These are phyloP conservation scores for Trypanosoma boissoni DNA, from an alignment of 208 protist species.

Conservation along the genomic window DNA sequence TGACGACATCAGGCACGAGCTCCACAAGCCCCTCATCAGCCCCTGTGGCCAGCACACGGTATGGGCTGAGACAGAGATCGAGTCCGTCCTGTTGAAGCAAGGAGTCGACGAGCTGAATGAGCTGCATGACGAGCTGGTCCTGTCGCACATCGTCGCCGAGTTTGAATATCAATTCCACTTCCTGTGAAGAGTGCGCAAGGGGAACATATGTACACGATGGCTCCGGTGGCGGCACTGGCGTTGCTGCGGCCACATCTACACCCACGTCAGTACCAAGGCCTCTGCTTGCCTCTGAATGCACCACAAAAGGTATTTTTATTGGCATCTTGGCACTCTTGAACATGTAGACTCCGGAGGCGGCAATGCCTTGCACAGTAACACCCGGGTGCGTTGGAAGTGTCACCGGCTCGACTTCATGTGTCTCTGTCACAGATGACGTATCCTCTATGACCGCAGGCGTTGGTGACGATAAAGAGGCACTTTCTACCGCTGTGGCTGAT, in stretches of 20 bases:
- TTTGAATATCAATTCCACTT: slow-evolving; percentile 91
- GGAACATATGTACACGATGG: slow-evolving; percentile 5
- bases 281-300: background rate
- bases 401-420: slow-evolving; percentile 2
- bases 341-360: slow-evolving; percentile 54
- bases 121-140: slow-evolving; percentile 96
- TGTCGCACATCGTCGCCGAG: slow-evolving; percentile 96
- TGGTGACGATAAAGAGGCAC: too few relatives aligned
- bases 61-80: slow-evolving; percentile 93
- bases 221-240: slow-evolving; percentile 1
- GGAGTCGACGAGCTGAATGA: slow-evolving; percentile 89
- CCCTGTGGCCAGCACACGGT: slow-evolving; percentile 89
- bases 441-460: too few relatives aligned
- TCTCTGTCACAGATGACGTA: background rate
- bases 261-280: background rate
- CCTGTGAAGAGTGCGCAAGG: slow-evolving; percentile 1
- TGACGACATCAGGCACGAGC: slow-evolving; percentile 80
- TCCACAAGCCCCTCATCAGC: slow-evolving; percentile 78
- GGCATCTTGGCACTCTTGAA: slow-evolving; percentile 85
- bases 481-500: too few relatives aligned
- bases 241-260: background rate
- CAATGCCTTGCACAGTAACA: slow-evolving; percentile 34
- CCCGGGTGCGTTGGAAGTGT: slow-evolving; percentile 74
- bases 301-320: slow-evolving; percentile 50
- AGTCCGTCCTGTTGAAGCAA: slow-evolving; percentile 92